Evolutionary conservation across 305 asterid genomes (phyloP), one percentile per base, ranked within the genome.

Genomic region (Fraxinus nigra): DNA sequence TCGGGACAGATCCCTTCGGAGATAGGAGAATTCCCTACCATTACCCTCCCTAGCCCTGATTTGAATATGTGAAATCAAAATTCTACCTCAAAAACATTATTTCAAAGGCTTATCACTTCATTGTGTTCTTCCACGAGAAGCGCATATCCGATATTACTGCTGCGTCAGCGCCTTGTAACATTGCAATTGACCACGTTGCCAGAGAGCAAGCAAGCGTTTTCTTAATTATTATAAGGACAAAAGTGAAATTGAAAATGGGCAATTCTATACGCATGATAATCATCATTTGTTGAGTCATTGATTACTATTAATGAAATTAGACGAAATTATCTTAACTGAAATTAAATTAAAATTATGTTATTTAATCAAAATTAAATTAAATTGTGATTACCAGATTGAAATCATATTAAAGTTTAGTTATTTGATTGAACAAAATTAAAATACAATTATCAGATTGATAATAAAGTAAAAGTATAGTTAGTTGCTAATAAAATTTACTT

Each of bases 81-180:
- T 46, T 46, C 59, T 13, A 13, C 20, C 59, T 14, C 18, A 3
- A 33, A 76, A 79, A 3, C 65, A 59, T 9, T 46, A 51, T 13
- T 56, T 30, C 13, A 26, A 18, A 56, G 18, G 18, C 16, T 46
- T 46, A 46, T 13, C 18, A 46, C 56, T 48, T 46, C 28, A 51
- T 34, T 28, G 72, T 2, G 75, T 34, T 78, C 48, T 72, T 81
- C 72, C 33, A 1, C 4, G 18, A 13, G 20, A n/a, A 18, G 65
- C 9, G 9, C 18, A 2, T 48, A 22, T 46, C 65, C 74, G 89
- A 86, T 86, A 82, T 78, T 81, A 79, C 30, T 78, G 86, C 81
- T 26, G 8, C 59, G 86, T 85, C 88, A 85, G 84, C 73, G 24
- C 67, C 70, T 61, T 18, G 32, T 61, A 61, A 61, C 63, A 6